These are phyloP conservation scores for Geum urbanum DNA, from an alignment of 306 rosid genomes.

Conservation along the genomic window DNA sequence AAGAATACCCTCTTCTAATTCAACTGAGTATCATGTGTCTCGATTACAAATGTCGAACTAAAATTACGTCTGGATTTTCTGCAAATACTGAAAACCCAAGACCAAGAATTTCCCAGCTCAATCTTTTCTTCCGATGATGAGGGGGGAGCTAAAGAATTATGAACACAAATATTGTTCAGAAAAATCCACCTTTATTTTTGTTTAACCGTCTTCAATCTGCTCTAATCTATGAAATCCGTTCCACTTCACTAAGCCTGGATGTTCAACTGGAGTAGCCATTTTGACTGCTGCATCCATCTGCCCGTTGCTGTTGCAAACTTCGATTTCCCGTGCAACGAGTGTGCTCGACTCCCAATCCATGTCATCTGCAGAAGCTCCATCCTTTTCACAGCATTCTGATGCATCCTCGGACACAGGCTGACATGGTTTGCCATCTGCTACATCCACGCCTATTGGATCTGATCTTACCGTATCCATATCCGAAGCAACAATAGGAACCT, in stretches of 20 bases:
- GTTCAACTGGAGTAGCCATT: constrained; percentile 31
- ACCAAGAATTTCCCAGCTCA: constrained; percentile 56
- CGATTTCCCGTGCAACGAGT: constrained; percentile 11
- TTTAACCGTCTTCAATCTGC: constrained; percentile 32
- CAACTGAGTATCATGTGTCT: constrained; percentile 16
- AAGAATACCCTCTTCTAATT: constrained; percentile 4
- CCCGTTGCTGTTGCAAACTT: constrained; percentile 42
- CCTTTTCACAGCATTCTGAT: background rate
- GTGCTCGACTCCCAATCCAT: constrained; percentile 29
- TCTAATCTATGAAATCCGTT: constrained; percentile 40
- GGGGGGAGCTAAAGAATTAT: constrained; percentile 59
- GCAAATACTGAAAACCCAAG: constrained; percentile 72
- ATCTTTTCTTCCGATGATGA: constrained; percentile 56
- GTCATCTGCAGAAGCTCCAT: constrained; percentile 20
- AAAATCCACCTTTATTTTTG: constrained; percentile 17
- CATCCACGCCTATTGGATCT: constrained; percentile 27
- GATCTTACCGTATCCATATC: constrained; percentile 19
- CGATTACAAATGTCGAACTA: constrained; percentile 16
- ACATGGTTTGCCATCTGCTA: constrained; percentile 1
- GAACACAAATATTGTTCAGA: constrained; percentile 27
- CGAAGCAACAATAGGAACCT: constrained; percentile 25
- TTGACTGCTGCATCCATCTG: constrained; percentile 18
- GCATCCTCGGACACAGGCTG: background rate
- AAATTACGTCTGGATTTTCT: constrained; percentile 54
- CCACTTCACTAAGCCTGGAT: constrained; percentile 35